Conservation (phyloP, 176 grass and related monocot species). For the Tuctoria greenei region DNA sequence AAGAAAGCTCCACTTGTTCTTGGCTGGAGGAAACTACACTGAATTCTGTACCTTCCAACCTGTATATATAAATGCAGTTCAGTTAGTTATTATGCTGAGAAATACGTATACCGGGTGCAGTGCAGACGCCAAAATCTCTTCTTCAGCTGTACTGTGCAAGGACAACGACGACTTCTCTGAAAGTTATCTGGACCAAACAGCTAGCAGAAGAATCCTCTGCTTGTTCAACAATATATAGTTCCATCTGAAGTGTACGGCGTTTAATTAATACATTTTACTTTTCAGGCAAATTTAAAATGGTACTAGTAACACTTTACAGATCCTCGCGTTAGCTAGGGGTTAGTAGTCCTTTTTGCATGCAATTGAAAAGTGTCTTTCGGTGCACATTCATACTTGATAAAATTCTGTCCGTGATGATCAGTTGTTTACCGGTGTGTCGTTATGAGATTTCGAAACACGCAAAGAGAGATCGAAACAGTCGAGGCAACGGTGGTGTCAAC, state of each 20-base stretch:
- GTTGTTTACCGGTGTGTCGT: too few species aligned
- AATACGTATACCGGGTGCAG: not conserved
- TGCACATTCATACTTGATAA: too few species aligned
- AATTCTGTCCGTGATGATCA: too few species aligned
- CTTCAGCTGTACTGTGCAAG: not conserved
- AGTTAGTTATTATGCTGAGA: not conserved
- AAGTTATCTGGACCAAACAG: too few species aligned
- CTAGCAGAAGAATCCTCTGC: too few species aligned
- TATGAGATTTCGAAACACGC: too few species aligned
- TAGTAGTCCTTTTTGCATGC: not conserved
- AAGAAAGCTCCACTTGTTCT: constrained; percentile 74
- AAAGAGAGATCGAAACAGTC: too few species aligned
- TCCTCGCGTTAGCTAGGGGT: not conserved
- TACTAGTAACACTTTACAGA: not conserved
- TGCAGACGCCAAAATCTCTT: not conserved
- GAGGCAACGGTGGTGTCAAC: too few species aligned
- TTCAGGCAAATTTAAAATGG: not conserved
- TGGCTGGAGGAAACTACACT: constrained; percentile 36
- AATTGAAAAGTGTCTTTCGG: too few species aligned
- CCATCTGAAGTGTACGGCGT: not conserved
- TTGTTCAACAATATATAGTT: constrained; percentile 5
- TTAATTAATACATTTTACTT: not conserved
- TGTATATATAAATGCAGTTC: not conserved
- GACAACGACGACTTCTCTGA: not conserved
- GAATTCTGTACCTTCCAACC: constrained; percentile 58